Conservation (phyloP, 331 rosid species). For the Saraca asoca region DNA sequence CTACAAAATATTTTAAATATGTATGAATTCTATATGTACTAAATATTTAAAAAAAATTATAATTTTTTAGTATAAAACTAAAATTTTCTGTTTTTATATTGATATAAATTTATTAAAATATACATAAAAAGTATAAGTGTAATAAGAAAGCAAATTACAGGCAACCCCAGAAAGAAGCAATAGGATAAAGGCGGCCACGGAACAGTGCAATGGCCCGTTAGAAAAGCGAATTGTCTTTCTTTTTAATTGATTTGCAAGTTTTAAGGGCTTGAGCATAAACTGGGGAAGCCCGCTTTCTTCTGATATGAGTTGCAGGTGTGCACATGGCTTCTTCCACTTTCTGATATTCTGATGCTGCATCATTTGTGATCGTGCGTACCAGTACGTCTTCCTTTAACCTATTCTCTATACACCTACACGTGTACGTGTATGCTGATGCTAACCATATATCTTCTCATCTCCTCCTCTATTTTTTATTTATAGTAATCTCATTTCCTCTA, state of each 20-base stretch:
- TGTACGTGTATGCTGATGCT: slow-evolving; percentile 32
- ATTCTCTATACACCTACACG: slow-evolving; percentile 26
- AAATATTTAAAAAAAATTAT: too few species aligned
- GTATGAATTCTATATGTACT: too few species aligned
- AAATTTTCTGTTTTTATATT: too few species aligned
- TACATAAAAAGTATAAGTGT: too few species aligned
- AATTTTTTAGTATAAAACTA: too few species aligned
- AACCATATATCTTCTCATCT: too few species aligned
- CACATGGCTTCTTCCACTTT: slow-evolving; percentile 29
- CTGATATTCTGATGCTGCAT: background rate
- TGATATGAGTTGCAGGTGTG: slow-evolving; percentile 16
- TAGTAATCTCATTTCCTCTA: too few species aligned
- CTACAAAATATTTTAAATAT: too few species aligned
- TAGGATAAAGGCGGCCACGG: slow-evolving; percentile 19
- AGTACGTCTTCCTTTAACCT: background rate
- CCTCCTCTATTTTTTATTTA: too few species aligned
- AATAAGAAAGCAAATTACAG: background rate
- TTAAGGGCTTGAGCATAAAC: slow-evolving; percentile 35
- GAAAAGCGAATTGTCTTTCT: slow-evolving; percentile 30
- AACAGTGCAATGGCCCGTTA: background rate
- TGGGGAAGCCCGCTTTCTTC: slow-evolving; percentile 29
- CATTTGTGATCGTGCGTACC: slow-evolving; percentile 24
- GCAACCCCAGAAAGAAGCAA: background rate
- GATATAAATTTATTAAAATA: too few species aligned
- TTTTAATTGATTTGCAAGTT: background rate